Percentiles rank a stretch among this genome's conserved stretches.
These are phyloP conservation scores for Trapa bicornis DNA, from an alignment of 345 rosid genomes.

Conservation along the genomic window DNA sequence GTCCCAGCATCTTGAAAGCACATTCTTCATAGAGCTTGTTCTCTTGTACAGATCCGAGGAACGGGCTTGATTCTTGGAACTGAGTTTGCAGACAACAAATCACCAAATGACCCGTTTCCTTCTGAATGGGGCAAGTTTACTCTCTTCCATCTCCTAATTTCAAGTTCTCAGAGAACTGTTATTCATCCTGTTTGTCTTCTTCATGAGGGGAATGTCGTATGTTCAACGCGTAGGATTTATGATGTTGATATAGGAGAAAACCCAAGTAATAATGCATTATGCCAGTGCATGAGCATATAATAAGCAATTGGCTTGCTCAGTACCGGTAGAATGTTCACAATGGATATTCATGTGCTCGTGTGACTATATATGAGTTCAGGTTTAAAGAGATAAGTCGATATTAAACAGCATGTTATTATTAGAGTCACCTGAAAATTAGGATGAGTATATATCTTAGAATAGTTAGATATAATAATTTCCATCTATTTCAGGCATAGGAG, in stretches of 20 bases:
- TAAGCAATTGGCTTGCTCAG: background rate
- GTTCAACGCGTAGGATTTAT: background rate
- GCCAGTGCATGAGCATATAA: background rate
- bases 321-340: too few species aligned
- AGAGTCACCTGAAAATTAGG: background rate
- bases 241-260: background rate
- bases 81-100: slow-evolving; percentile 79
- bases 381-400: background rate
- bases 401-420: background rate
- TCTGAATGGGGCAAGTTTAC: slow-evolving; percentile 77
- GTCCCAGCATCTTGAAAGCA: background rate
- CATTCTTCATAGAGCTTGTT: background rate
- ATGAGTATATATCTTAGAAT: background rate
- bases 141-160: background rate
- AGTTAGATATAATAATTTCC: background rate
- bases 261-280: background rate
- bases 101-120: slow-evolving; percentile 82
- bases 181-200: background rate
- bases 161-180: background rate
- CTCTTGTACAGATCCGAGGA: slow-evolving; percentile 64
- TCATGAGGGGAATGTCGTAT: background rate
- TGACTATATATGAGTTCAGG: background rate
- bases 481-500: slow-evolving; percentile 51
- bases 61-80: slow-evolving; percentile 85
- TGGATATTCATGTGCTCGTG: background rate